Conservation (phyloP, 169 alveolate genomes). For the Cryptosporidium felis region DNA sequence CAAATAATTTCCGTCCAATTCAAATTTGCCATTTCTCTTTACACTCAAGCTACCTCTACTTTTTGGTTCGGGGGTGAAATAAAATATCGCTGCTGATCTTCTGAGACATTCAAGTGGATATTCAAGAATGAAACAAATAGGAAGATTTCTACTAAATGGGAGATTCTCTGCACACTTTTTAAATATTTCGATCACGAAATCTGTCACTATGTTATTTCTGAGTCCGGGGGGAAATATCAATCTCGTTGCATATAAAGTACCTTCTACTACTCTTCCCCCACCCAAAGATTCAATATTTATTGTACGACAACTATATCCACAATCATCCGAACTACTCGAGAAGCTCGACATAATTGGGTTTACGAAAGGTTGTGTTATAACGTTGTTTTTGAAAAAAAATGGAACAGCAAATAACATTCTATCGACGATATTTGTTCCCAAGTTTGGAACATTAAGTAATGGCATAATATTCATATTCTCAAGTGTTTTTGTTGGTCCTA, state of each 20-base stretch:
- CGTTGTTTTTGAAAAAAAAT: slow-evolving; percentile 68
- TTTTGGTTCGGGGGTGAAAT: slow-evolving; percentile 79
- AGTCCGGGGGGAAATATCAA: slow-evolving; percentile 77
- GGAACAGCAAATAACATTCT: slow-evolving; percentile 73
- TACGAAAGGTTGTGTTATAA: slow-evolving; percentile 11
- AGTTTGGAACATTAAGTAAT: slow-evolving; percentile 40
- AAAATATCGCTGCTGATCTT: slow-evolving; percentile 75
- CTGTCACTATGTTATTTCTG: slow-evolving; percentile 75
- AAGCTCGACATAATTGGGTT: slow-evolving; percentile 63
- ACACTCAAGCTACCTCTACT: slow-evolving; percentile 75
- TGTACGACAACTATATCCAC: slow-evolving; percentile 46
- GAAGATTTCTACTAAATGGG: slow-evolving; percentile 36
- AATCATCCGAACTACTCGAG: slow-evolving; percentile 3
- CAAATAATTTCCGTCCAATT: slow-evolving; percentile 74
- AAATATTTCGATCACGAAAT: slow-evolving; percentile 72
- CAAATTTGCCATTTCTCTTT: slow-evolving; percentile 72
- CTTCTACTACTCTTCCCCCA: slow-evolving; percentile 77
- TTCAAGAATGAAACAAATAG: slow-evolving; percentile 25
- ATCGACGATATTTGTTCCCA: slow-evolving; percentile 75
- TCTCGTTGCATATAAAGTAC: slow-evolving; percentile 77
- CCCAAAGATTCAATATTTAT: slow-evolving; percentile 73
- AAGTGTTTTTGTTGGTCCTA: slow-evolving; percentile 73
- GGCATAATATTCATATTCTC: slow-evolving; percentile 68
- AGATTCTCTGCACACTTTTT: slow-evolving; percentile 65
- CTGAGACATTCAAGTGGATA: slow-evolving; percentile 71